Percentiles rank a stretch among this genome's conserved stretches.
phyloP scores from a whole-genome alignment of 176 grass and related monocot genomes.

The Carex myosuroides region DNA sequence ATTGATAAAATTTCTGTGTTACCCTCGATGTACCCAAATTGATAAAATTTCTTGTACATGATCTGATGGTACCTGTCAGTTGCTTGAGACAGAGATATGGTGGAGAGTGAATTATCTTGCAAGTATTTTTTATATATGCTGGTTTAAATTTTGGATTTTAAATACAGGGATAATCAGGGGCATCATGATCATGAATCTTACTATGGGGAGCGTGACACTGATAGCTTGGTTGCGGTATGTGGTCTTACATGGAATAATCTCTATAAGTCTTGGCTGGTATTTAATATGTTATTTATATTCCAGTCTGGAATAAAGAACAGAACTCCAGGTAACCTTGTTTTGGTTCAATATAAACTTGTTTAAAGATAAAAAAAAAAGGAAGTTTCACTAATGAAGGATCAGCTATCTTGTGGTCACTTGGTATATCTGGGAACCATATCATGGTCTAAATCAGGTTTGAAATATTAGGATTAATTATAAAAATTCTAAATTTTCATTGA shows the following conservation, averaged over 20 bases:
- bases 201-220: slow-evolving; percentile 95
- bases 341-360: background rate
- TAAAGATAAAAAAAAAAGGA: background rate
- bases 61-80: background rate
- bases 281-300: background rate
- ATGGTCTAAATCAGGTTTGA: background rate
- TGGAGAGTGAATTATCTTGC: background rate
- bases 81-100: background rate
- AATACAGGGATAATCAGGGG: slow-evolving; percentile 80
- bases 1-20: background rate
- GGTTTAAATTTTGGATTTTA: slow-evolving; percentile 17
- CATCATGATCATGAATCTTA: slow-evolving; percentile 99
- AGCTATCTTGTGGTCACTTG: background rate
- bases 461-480: background rate
- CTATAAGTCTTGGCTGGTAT: background rate
- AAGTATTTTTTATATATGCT: background rate
- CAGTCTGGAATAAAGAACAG: background rate
- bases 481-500: background rate
- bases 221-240: slow-evolving; percentile 96
- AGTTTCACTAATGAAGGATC: background rate
- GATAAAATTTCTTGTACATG: background rate
- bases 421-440: background rate
- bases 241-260: slow-evolving; percentile 2
- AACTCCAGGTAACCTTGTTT: background rate
- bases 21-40: background rate